phyloP scores from a whole-genome alignment of 768 basidiomycete species.

The Mycena vulgaris region DNA sequence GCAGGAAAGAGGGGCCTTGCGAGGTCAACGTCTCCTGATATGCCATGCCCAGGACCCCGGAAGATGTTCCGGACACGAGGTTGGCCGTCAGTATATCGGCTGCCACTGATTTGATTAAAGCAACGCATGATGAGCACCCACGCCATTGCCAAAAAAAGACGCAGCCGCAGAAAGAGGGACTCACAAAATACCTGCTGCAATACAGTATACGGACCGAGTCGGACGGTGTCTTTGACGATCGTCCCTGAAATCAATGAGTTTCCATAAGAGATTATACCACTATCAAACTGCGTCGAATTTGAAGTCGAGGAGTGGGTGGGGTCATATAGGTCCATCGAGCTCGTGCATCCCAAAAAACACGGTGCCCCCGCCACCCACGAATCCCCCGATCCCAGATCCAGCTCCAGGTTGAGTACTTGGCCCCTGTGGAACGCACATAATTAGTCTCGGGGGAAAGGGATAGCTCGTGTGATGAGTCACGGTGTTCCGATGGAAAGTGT shows the following conservation, averaged over 20 bases:
- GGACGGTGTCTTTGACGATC: no score
- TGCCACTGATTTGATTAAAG: no score
- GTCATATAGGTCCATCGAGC: background rate
- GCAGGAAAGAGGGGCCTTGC: background rate
- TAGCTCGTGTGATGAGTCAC: background rate
- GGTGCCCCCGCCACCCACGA: background rate
- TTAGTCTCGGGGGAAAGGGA: no score
- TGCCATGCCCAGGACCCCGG: background rate
- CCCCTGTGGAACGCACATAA: background rate
- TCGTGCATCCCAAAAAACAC: background rate
- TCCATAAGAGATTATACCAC: background rate
- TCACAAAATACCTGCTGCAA: no score
- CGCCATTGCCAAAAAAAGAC: no score
- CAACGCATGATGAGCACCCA: no score
- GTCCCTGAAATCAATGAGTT: no score
- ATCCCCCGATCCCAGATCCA: background rate
- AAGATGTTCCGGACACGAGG: no score
- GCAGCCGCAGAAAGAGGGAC: no score
- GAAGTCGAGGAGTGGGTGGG: constrained; percentile 7
- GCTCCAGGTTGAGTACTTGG: background rate
- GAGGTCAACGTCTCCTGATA: background rate
- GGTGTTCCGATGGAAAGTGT: background rate
- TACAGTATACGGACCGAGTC: no score
- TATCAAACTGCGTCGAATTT: background rate
- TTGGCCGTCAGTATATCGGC: no score